phyloP scores from a whole-genome alignment of 2,329 filamentous ascomycete genomes.

The Atkinsonella hypoxylon region DNA sequence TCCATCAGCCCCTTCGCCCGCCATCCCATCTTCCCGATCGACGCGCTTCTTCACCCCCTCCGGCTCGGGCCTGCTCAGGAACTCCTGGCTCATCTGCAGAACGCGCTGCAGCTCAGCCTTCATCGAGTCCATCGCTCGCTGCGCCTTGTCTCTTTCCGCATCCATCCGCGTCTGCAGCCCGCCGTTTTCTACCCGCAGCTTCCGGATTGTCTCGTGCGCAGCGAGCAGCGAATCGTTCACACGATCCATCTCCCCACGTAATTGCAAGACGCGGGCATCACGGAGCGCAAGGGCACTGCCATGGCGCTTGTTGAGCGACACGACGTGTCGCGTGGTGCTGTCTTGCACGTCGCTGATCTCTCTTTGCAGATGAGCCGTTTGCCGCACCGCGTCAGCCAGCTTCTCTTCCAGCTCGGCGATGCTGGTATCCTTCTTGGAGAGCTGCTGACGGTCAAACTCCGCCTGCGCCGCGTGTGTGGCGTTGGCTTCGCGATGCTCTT shows the following conservation, averaged over 20 bases:
- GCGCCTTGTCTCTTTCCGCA: constrained; percentile 27
- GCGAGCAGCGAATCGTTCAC: constrained; percentile 31
- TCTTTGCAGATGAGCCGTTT: constrained; percentile 25
- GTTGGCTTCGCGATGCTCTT: constrained; percentile 18
- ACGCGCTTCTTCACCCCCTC: constrained; percentile 8
- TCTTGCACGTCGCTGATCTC: constrained; percentile 28
- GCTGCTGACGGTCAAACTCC: constrained; percentile 20
- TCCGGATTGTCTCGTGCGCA: constrained; percentile 34
- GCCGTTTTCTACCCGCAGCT: constrained; percentile 34
- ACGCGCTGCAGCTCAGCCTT: constrained; percentile 38
- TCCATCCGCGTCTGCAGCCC: constrained; percentile 23
- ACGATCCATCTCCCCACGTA: constrained; percentile 35
- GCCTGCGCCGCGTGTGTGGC: constrained; percentile 22
- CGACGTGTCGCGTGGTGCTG: constrained; percentile 19
- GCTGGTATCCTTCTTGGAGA: constrained; percentile 24
- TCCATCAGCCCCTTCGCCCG: constrained; percentile 10
- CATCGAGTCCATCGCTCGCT: constrained; percentile 35
- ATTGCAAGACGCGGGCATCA: constrained; percentile 37
- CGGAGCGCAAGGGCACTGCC: constrained; percentile 36
- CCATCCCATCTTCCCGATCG: background rate
- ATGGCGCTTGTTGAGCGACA: constrained; percentile 27
- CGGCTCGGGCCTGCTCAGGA: constrained; percentile 24
- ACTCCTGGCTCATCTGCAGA: constrained; percentile 32
- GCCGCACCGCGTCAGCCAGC: constrained; percentile 28
- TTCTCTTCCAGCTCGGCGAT: constrained; percentile 32